These are phyloP conservation scores for Suillus sp. DNA, from an alignment of 768 basidiomycete species.

Conservation along the genomic window DNA sequence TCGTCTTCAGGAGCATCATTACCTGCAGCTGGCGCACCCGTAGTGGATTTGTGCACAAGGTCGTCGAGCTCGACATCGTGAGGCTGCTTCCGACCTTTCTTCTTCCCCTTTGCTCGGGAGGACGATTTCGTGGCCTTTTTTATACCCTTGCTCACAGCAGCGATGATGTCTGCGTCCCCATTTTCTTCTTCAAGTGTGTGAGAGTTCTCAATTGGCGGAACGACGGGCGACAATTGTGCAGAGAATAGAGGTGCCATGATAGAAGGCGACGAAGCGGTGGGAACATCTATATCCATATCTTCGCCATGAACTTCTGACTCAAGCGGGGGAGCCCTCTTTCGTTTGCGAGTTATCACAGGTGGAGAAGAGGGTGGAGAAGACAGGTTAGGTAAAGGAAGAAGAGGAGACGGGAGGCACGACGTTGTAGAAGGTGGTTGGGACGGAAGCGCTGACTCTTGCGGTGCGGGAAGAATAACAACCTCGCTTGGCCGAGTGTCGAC, in stretches of 20 bases:
- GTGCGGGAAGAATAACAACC: slow-evolving; percentile 36
- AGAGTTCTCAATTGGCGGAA: slow-evolving; percentile 9
- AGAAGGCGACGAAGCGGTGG: slow-evolving; percentile 3
- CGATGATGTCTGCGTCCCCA: background rate
- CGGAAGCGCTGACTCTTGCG: slow-evolving; percentile 27
- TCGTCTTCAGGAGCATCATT: slow-evolving; percentile 6
- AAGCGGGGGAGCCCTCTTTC: slow-evolving; percentile 24
- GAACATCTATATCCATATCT: slow-evolving; percentile 18
- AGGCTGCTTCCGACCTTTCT: slow-evolving; percentile 31
- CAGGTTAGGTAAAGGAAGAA: slow-evolving; percentile 23
- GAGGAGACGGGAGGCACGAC: slow-evolving; percentile 27
- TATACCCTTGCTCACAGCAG: slow-evolving; percentile 14
- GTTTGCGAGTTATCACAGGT: slow-evolving; percentile 24
- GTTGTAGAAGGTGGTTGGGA: slow-evolving; percentile 39
- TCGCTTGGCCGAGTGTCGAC: slow-evolving; percentile 21
- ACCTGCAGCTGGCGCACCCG: background rate
- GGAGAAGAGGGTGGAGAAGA: slow-evolving; percentile 30
- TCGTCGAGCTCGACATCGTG: slow-evolving; percentile 19
- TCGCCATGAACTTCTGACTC: slow-evolving; percentile 18
- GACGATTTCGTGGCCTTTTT: slow-evolving; percentile 25
- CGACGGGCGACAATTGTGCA: slow-evolving; percentile 45
- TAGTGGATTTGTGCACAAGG: slow-evolving; percentile 10
- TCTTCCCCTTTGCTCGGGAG: slow-evolving; percentile 30
- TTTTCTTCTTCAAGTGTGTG: background rate
- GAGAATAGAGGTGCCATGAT: slow-evolving; percentile 46